A percentile compares a stretch with the other conserved stretches of the same genome.
phyloP scores from a whole-genome alignment of 2,329 filamentous ascomycete genomes.

The Colletotrichum filicis region DNA sequence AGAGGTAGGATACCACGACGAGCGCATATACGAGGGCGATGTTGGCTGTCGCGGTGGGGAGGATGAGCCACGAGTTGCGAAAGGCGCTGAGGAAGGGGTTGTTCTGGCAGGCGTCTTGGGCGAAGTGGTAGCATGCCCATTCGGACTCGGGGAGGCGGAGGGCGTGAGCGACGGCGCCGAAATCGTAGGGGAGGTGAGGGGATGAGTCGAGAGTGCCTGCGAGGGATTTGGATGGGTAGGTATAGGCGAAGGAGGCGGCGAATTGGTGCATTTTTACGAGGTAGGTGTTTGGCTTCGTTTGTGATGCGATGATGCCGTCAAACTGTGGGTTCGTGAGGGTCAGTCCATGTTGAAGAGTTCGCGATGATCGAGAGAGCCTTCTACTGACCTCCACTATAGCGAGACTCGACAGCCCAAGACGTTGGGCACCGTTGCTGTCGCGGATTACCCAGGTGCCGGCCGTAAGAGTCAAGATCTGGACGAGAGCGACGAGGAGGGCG shows the following conservation, averaged over 20 bases:
- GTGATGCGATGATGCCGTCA: conserved; percentile 25
- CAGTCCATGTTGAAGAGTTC: too few relatives aligned
- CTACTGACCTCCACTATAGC: conserved; percentile 18
- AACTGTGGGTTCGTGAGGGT: conserved; percentile 9
- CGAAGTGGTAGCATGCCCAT: conserved; percentile 28
- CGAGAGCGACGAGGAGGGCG: background rate
- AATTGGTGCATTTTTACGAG: conserved; percentile 32
- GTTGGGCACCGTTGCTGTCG: background rate
- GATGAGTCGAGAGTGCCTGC: conserved; percentile 10
- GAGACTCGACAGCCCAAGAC: conserved; percentile 10
- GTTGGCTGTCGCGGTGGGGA: background rate
- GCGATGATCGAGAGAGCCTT: too few relatives aligned
- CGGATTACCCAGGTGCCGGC: conserved; percentile 25
- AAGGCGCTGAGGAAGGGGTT: conserved; percentile 29
- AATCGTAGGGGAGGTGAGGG: conserved; percentile 22
- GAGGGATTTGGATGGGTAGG: conserved; percentile 19
- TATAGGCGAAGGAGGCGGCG: conserved; percentile 27
- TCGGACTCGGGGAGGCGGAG: conserved; percentile 13
- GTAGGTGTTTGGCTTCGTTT: conserved; percentile 6
- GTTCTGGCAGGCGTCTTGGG: conserved; percentile 12
- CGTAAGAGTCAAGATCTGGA: conserved; percentile 17
- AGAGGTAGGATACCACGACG: background rate
- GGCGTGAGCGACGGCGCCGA: conserved; percentile 19
- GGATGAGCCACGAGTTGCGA: background rate
- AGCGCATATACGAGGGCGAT: background rate